These are phyloP conservation scores for Sclerotinia spermophila DNA, from an alignment of 2,329 filamentous ascomycete genomes.

Conservation along the genomic window DNA sequence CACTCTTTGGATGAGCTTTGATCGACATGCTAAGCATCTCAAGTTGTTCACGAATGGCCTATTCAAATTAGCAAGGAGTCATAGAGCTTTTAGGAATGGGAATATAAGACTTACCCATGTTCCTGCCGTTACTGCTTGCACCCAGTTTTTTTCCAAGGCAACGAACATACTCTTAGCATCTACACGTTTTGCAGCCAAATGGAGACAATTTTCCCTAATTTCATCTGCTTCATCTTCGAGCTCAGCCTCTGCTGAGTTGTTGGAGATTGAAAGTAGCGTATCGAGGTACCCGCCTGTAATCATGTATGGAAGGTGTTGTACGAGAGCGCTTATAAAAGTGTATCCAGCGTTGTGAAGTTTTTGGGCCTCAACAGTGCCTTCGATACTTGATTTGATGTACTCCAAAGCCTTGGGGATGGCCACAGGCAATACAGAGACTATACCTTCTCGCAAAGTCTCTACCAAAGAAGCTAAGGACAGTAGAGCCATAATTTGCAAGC, in stretches of 20 bases:
- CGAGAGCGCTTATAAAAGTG: slow-evolving; percentile 72
- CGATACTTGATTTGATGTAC: slow-evolving; percentile 65
- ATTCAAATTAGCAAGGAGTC: slow-evolving; percentile 25
- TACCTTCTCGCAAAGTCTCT: slow-evolving; percentile 80
- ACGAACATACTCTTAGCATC: slow-evolving; percentile 72
- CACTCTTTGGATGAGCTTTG: slow-evolving; percentile 72
- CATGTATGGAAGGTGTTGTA: slow-evolving; percentile 87
- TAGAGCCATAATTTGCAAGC: slow-evolving; percentile 77
- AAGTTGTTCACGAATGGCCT: slow-evolving; percentile 67
- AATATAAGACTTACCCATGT: slow-evolving; percentile 50
- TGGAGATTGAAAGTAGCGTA: slow-evolving; percentile 67
- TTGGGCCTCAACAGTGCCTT: slow-evolving; percentile 49
- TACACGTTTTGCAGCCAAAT: slow-evolving; percentile 71
- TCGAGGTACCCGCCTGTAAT: slow-evolving; percentile 72
- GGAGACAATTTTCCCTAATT: slow-evolving; percentile 65
- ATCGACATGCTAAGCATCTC: slow-evolving; percentile 67
- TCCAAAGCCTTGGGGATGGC: slow-evolving; percentile 69
- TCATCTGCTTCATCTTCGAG: slow-evolving; percentile 61
- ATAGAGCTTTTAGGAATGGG: background rate
- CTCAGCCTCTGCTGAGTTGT: slow-evolving; percentile 62
- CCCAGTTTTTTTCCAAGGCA: slow-evolving; percentile 71
- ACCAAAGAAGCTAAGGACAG: slow-evolving; percentile 85
- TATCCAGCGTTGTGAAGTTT: slow-evolving; percentile 80
- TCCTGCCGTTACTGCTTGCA: slow-evolving; percentile 58
- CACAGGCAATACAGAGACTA: slow-evolving; percentile 76